A percentile compares a stretch with the other conserved stretches of the same genome.
These are phyloP conservation scores for Cryphonectria naterciae DNA, from an alignment of 2,329 filamentous ascomycete genomes.

Conservation along the genomic window DNA sequence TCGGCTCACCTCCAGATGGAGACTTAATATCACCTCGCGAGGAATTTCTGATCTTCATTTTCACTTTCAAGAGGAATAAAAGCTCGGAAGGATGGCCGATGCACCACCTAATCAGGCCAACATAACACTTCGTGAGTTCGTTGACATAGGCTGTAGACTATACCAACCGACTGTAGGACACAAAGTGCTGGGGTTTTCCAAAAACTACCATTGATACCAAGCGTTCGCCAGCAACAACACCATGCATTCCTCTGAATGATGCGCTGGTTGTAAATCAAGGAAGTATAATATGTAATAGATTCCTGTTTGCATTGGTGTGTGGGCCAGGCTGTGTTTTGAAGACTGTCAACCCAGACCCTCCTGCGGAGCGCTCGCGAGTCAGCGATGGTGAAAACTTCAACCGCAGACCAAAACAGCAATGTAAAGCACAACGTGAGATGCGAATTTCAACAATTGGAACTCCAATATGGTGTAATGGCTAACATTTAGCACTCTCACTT, in stretches of 20 bases:
- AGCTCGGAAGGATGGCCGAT: background rate
- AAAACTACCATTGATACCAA: no score
- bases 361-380: background rate
- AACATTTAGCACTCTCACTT: background rate
- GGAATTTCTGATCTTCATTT: no score
- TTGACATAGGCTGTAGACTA: background rate
- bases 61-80: no score
- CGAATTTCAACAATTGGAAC: background rate
- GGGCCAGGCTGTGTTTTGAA: background rate
- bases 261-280: background rate
- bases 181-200: background rate
- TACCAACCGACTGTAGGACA: background rate
- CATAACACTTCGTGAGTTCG: background rate
- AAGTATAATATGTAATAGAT: background rate
- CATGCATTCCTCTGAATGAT: background rate
- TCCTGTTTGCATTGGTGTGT: background rate
- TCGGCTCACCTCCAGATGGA: no score
- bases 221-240: background rate
- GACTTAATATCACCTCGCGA: no score
- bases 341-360: background rate
- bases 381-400: background rate
- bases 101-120: background rate
- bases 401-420: background rate
- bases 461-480: background rate
- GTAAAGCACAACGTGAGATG: background rate